Conservation (phyloP, 2,329 filamentous ascomycete species). For the Metarhizium album region DNA sequence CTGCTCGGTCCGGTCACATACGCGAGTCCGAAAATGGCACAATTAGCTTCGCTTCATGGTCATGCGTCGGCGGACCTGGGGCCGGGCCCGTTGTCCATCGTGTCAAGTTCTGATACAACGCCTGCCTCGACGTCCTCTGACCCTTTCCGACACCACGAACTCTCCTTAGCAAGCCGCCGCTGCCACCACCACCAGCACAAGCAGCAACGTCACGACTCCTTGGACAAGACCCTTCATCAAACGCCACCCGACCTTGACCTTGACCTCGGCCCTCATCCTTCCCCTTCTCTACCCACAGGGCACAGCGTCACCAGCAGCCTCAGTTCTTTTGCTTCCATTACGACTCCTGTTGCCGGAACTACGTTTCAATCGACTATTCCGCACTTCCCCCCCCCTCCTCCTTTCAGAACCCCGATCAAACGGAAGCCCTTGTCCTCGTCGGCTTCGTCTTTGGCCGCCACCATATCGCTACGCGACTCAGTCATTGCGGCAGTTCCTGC, state of each 20-base stretch:
- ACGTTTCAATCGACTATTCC: slow-evolving; percentile 6
- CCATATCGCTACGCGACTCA: slow-evolving; percentile 14
- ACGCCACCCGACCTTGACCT: slow-evolving; percentile 3
- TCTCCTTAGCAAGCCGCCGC: neutral
- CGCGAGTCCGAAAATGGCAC: slow-evolving; percentile 15
- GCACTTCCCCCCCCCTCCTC: slow-evolving; percentile 9
- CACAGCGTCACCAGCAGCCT: slow-evolving; percentile 4
- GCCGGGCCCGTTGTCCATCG: slow-evolving; percentile 5
- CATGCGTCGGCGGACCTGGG: slow-evolving; percentile 1
- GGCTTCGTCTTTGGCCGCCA: slow-evolving; percentile 38
- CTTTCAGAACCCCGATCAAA: slow-evolving; percentile 31
- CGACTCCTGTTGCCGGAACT: slow-evolving; percentile 9
- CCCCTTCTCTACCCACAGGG: neutral
- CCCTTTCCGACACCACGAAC: slow-evolving; percentile 10
- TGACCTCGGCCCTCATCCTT: slow-evolving; percentile 6
- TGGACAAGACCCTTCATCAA: neutral
- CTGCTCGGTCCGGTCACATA: slow-evolving; percentile 8
- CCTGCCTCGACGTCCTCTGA: slow-evolving; percentile 25
- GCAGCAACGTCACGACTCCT: slow-evolving; percentile 16
- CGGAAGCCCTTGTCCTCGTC: slow-evolving; percentile 50
- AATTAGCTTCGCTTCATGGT: slow-evolving; percentile 7
- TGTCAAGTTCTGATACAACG: slow-evolving; percentile 24
- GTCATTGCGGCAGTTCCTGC: slow-evolving; percentile 5
- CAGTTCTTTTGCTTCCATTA: slow-evolving; percentile 4
- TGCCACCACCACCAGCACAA: slow-evolving; percentile 5